Conservation (phyloP, 176 grass and related monocot species). For the Raddia guianensis region DNA sequence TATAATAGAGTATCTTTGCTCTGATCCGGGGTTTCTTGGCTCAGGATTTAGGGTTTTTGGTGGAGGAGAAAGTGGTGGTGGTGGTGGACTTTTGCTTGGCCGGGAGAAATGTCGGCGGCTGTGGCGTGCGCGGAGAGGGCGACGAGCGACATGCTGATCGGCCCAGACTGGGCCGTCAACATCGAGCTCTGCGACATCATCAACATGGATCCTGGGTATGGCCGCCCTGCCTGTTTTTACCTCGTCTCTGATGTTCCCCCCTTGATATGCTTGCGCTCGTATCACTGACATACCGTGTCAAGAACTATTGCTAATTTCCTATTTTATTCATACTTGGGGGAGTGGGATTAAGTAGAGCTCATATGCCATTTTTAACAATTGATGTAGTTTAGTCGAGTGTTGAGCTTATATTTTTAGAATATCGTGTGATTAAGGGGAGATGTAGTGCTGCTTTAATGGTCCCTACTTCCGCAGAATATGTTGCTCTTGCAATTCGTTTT, state of each 20-base stretch:
- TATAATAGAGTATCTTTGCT: not conserved
- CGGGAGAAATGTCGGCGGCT: slow-evolving; percentile 50
- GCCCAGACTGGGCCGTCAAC: slow-evolving; percentile 95
- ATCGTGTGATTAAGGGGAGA: not conserved
- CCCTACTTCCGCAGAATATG: not conserved
- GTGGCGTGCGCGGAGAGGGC: slow-evolving; percentile 82
- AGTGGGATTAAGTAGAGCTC: not conserved
- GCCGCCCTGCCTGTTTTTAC: not conserved
- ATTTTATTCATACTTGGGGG: not conserved
- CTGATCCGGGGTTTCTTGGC: slow-evolving; percentile 10
- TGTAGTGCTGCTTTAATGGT: not conserved
- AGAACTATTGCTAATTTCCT: not conserved
- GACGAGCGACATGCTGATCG: slow-evolving; percentile 88
- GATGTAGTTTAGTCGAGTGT: not conserved
- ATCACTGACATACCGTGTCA: not conserved
- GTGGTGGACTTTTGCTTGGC: not conserved
- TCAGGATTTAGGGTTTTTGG: slow-evolving; percentile 52
- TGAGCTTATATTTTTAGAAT: not conserved
- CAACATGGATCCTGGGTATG: slow-evolving; percentile 89
- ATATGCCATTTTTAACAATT: not conserved
- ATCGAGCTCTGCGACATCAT: slow-evolving; percentile 99
- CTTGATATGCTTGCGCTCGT: slow-evolving; percentile 23
- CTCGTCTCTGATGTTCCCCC: slow-evolving; percentile 14
- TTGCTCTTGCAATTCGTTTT: not conserved
- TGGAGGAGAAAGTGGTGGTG: not conserved